phyloP scores from a whole-genome alignment of 768 basidiomycete species.

The Dioszegia hungarica region DNA sequence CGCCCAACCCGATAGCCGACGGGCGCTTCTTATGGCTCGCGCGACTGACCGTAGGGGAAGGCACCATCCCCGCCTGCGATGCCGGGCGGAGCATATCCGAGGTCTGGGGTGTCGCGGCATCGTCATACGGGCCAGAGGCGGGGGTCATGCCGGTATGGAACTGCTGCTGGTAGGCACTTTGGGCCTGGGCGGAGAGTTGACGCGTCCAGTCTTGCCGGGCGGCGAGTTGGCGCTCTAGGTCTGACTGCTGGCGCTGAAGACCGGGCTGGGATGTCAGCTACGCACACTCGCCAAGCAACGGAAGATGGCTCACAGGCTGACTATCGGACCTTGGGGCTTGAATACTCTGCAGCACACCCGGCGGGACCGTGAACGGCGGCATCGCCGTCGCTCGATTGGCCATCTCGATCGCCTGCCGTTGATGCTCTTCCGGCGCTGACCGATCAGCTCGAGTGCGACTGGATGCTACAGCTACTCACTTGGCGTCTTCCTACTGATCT shows the following conservation, averaged over 20 bases:
- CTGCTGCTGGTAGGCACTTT: neutral
- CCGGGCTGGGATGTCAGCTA: neutral
- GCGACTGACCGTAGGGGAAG: neutral
- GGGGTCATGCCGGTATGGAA: neutral
- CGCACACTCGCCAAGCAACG: no score
- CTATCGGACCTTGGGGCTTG: neutral
- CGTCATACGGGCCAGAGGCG: neutral
- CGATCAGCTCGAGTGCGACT: neutral
- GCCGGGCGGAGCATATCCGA: neutral
- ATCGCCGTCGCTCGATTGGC: slow-evolving; percentile 1
- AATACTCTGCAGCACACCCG: neutral
- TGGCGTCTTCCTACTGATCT: slow-evolving; percentile 4
- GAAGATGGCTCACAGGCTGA: slow-evolving; percentile 2
- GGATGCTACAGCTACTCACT: slow-evolving; percentile 5
- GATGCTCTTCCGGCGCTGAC: slow-evolving; percentile 19
- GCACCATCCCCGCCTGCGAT: neutral
- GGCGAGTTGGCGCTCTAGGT: neutral
- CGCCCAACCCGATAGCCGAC: neutral
- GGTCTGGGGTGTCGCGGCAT: neutral
- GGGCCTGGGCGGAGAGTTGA: neutral
- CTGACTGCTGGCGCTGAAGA: neutral
- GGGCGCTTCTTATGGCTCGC: slow-evolving; percentile 1
- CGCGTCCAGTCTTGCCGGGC: neutral
- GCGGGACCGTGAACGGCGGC: neutral
- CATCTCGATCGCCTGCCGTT: slow-evolving; percentile 16